Percentiles rank a stretch among this genome's conserved stretches.
Conservation (phyloP, 768 basidiomycete species). For the Trametes cubensis region DNA sequence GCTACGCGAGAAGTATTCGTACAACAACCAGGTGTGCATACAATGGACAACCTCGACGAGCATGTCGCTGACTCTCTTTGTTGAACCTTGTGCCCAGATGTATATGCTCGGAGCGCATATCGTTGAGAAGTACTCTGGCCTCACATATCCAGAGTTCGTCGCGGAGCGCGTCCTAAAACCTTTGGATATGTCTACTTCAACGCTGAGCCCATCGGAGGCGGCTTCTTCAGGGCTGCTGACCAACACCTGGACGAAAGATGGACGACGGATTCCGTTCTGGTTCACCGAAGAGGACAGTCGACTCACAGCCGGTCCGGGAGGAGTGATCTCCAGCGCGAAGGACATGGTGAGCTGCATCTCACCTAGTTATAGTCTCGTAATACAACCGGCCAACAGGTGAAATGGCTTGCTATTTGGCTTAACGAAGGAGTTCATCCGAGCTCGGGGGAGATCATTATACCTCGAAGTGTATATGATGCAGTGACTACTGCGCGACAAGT, state of each 20-base stretch:
- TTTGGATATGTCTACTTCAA: conserved; percentile 45
- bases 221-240: conserved; percentile 37
- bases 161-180: conserved; percentile 44
- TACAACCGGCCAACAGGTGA: no score
- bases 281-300: conserved; percentile 35
- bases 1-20: conserved; percentile 42
- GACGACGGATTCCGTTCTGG: conserved; percentile 40
- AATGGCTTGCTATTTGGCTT: conserved; percentile 44
- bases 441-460: conserved; percentile 40
- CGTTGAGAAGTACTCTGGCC: conserved; percentile 37
- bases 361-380: neutral
- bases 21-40: conserved; percentile 41
- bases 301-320: conserved; percentile 44
- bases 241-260: conserved; percentile 37
- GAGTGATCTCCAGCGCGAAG: conserved; percentile 44
- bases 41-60: no score
- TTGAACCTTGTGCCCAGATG: conserved; percentile 38
- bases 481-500: conserved; percentile 39
- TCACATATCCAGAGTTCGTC: conserved; percentile 45
- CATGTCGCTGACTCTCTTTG: neutral
- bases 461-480: conserved; percentile 35
- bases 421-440: conserved; percentile 38
- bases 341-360: conserved; percentile 43
- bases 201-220: conserved; percentile 42
- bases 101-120: conserved; percentile 41